Base-by-base conservation (phyloP, 2,329 filamentous ascomycete species). In the Aspergillus viridinutans region DNA sequence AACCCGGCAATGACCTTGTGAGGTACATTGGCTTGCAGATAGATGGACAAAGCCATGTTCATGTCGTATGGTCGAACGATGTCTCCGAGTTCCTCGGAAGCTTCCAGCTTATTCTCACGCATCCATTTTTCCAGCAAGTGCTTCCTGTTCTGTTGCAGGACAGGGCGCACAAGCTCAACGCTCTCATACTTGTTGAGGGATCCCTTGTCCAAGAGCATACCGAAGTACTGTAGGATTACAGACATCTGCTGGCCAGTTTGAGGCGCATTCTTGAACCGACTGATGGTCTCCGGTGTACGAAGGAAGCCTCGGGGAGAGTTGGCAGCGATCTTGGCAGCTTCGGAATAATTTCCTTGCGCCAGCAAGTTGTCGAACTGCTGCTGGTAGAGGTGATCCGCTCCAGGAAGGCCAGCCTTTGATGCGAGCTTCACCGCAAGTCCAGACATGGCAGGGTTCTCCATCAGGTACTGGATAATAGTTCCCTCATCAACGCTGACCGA, bases 51-150 rank as follows among this genome's bases (percentile, higher is more conserved):
- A 28, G 95, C 94, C 71, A 97, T 83, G 72, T 88, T 88, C 68
- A 96, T 81, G 71, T 99, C 94, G 67, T 97, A 91, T 21, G 89
- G 83, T 50, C 94, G 90, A 52, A 97, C 90, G 67, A 96, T 85
- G 73, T 99, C 95, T 79, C 94, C 94, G 51, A 99, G 85, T 75
- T 97, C 90, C 78, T 99, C 94, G 0, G 94, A 97, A 77, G 90
- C 92, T 73, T 95, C 90, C 47, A 99, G 83, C 81, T 99, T 99
- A 76, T 91, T 89, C 78, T 97, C 94, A 70, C 89, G 89, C 74
- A 97, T 84, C 95, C 95, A 99, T 78, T 99, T 99, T 78, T 97
- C 94, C 28, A 99, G 84, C 26, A 99, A 80, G 71, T 97, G 91
- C 79, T 97, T 97, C 63, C 94, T 87, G 74, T 92, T 94, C 76